A percentile compares a stretch with the other conserved stretches of the same genome.
phyloP scores from a whole-genome alignment of 2,329 filamentous ascomycete species.

The Botryotinia globosa region DNA sequence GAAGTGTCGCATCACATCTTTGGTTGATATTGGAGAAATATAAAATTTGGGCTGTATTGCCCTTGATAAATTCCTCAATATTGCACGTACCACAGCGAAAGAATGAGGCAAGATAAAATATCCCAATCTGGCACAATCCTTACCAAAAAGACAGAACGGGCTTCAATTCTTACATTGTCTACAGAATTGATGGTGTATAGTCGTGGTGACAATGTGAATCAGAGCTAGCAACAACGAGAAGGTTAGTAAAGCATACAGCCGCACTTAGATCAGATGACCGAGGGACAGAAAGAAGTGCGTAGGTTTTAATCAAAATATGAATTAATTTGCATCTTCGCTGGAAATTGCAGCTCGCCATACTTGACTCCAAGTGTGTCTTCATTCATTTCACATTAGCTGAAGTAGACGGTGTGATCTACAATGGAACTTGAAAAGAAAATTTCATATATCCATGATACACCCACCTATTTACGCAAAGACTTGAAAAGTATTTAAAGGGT shows the following conservation, averaged over 20 bases:
- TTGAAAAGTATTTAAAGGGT: no score
- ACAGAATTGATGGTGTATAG: not conserved
- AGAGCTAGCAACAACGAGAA: not conserved
- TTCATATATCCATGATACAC: no score
- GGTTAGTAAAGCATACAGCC: not conserved
- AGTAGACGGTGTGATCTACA: no score
- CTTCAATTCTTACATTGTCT: not conserved
- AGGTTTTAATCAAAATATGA: not conserved
- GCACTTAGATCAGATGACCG: not conserved
- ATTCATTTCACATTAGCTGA: not conserved
- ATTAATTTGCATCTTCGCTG: not conserved
- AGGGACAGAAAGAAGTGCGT: not conserved
- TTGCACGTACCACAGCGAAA: not conserved
- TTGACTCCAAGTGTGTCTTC: not conserved
- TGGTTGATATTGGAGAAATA: not conserved
- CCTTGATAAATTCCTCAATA: not conserved
- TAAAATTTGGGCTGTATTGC: not conserved
- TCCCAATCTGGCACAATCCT: not conserved
- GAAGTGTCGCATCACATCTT: not conserved
- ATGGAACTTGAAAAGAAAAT: no score
- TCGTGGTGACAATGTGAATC: not conserved
- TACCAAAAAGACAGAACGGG: not conserved
- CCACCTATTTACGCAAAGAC: no score
- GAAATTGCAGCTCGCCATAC: not conserved
- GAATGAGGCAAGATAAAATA: not conserved